Evolutionary conservation across 1,284 basidiomycete species (phyloP).

Genomic region (Malassezia vespertilionis): DNA sequence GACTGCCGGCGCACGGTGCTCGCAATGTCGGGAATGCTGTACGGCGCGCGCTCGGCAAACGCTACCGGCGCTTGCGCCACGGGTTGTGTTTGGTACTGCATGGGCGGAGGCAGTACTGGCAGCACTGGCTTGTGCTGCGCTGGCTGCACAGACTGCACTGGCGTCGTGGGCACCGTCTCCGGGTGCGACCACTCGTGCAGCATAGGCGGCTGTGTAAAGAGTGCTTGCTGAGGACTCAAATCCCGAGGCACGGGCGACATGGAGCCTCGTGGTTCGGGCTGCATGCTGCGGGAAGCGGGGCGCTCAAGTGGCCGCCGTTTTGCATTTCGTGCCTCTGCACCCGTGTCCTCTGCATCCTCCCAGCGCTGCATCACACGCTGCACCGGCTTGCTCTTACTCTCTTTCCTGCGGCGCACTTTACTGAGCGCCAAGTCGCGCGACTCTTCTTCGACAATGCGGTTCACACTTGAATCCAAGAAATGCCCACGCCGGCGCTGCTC

Average conservation of each 20-base stretch:
- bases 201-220: too few species aligned
- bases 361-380: constrained; percentile 5
- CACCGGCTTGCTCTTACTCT: background rate
- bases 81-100: too few species aligned
- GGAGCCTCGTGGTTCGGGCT: too few species aligned
- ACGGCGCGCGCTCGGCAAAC: too few species aligned
- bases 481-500: constrained; percentile 13
- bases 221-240: too few species aligned
- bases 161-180: background rate
- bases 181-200: too few species aligned
- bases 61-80: too few species aligned
- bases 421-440: background rate
- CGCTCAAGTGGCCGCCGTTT: background rate
- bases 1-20: too few species aligned
- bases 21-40: too few species aligned
- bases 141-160: background rate
- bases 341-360: background rate
- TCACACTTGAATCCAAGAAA: constrained; percentile 2
- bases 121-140: background rate
- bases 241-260: too few species aligned
- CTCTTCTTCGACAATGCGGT: constrained; percentile 13
- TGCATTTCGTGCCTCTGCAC: background rate
- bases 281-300: background rate
- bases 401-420: background rate
- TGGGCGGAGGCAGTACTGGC: too few species aligned